These are phyloP conservation scores for Lipomyces chichibuensis DNA, from an alignment of 805 yeast species.

Conservation along the genomic window DNA sequence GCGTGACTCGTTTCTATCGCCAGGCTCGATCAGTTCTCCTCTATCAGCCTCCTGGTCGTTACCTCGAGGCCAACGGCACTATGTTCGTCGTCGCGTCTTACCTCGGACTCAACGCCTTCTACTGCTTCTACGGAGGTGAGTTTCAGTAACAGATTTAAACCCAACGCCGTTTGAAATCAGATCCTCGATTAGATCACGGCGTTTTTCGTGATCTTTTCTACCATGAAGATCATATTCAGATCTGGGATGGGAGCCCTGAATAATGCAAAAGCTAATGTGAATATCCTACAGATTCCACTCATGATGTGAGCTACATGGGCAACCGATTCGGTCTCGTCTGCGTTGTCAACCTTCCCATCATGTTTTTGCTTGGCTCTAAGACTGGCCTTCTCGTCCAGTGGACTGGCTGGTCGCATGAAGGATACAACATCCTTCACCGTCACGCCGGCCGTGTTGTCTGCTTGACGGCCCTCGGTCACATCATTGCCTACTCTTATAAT, in stretches of 20 bases:
- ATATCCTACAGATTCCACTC: conserved; percentile 12
- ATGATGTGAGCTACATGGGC: conserved; percentile 26
- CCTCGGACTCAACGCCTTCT: conserved; percentile 34
- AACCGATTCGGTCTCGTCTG: conserved; percentile 36
- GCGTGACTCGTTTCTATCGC: conserved; percentile 23
- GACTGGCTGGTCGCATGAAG: conserved; percentile 38
- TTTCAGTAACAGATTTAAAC: neutral
- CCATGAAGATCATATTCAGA: neutral
- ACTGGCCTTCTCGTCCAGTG: conserved; percentile 37
- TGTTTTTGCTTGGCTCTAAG: conserved; percentile 37
- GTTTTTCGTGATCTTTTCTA: neutral
- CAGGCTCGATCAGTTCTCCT: conserved; percentile 29
- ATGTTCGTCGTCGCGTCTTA: conserved; percentile 32
- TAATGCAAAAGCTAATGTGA: neutral
- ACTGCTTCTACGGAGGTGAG: conserved; percentile 32
- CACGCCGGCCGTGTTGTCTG: conserved; percentile 37
- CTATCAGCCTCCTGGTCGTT: conserved; percentile 36
- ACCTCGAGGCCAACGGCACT: conserved; percentile 36
- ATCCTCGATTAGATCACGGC: too few relatives aligned
- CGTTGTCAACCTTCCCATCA: conserved; percentile 36
- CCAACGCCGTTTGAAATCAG: too few relatives aligned
- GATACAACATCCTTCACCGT: conserved; percentile 36
- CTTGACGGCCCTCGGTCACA: conserved; percentile 36
- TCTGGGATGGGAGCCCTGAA: neutral
- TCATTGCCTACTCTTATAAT: conserved; percentile 25